A percentile compares a stretch with the other conserved stretches of the same genome.
Evolutionary conservation across 345 rosid species (phyloP).

Genomic region (Arabidopsis thaliana): DNA sequence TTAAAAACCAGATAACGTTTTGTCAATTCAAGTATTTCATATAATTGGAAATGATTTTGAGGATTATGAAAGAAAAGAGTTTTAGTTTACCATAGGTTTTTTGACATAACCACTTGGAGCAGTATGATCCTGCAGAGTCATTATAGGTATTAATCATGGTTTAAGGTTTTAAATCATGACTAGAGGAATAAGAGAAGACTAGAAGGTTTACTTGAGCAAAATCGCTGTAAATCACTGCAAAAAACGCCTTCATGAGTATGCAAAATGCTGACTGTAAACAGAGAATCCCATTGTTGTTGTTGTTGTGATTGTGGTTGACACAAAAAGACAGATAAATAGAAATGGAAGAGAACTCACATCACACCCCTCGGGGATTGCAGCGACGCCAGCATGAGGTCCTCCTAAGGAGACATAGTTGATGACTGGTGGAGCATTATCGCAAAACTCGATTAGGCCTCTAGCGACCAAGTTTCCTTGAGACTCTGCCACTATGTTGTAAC

Average conservation of each 20-base stretch:
- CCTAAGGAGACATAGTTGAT: conserved; percentile 77
- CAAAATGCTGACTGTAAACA: not conserved
- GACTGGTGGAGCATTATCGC: conserved; percentile 81
- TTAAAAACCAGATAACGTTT: not conserved
- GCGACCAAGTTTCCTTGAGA: conserved; percentile 92
- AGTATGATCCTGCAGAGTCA: conserved; percentile 37
- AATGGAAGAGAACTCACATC: conserved; percentile 47
- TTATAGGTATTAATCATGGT: conserved; percentile 10
- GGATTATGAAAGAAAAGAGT: conserved; percentile 16
- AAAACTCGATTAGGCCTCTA: conserved; percentile 79
- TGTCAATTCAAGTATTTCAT: not conserved
- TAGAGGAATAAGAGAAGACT: conserved; percentile 33
- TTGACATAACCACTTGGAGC: conserved; percentile 37
- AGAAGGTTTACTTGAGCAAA: conserved; percentile 25
- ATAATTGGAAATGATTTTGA: not conserved
- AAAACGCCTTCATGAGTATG: not conserved
- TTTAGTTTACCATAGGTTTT: conserved; percentile 27
- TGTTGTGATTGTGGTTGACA: not conserved
- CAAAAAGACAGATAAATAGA: conserved; percentile 27
- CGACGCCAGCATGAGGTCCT: conserved; percentile 94
- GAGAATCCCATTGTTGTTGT: not conserved
- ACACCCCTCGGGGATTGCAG: conserved; percentile 70
- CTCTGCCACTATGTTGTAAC: conserved; percentile 80
- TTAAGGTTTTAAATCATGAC: not conserved
- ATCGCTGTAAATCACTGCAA: conserved; percentile 38